Conservation (phyloP, 805 yeast species). For the Cyberlindnera bimundalis region DNA sequence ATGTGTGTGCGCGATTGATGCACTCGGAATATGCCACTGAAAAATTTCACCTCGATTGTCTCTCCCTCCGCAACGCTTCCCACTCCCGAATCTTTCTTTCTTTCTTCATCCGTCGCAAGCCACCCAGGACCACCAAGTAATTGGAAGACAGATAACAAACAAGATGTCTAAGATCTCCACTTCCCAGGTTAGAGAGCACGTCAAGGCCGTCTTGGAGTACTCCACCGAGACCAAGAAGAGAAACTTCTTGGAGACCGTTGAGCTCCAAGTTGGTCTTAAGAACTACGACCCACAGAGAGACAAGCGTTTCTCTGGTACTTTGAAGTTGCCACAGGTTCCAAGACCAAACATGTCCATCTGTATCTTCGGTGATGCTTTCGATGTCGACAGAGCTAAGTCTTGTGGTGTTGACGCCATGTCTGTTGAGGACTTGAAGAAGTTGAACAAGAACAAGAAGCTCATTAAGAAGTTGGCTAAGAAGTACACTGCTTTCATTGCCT, state of each 20-base stretch:
- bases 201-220: constrained; percentile 83
- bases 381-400: constrained; percentile 99
- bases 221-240: constrained; percentile 97
- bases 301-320: constrained; percentile 99
- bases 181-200: constrained; percentile 95
- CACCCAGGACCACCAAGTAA: constrained; percentile 51
- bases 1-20: constrained; percentile 1
- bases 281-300: constrained; percentile 99
- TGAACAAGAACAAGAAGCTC: constrained; percentile 99
- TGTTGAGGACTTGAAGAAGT: constrained; percentile 98
- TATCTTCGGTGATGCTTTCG: constrained; percentile 99
- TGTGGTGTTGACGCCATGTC: constrained; percentile 99
- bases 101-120: constrained; percentile 41
- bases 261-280: constrained; percentile 99
- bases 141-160: constrained; percentile 69
- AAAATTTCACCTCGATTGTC: constrained; percentile 6
- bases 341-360: constrained; percentile 99
- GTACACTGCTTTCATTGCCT: constrained; percentile 99
- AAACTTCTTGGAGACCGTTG: constrained; percentile 99
- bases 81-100: background rate
- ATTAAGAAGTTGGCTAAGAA: constrained; percentile 99
- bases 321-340: constrained; percentile 97
- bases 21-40: too few relatives aligned
- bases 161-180: constrained; percentile 85
- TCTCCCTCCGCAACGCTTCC: background rate